Conservation (phyloP, 2,329 filamentous ascomycete genomes). For the Aspergillus neotritici region DNA sequence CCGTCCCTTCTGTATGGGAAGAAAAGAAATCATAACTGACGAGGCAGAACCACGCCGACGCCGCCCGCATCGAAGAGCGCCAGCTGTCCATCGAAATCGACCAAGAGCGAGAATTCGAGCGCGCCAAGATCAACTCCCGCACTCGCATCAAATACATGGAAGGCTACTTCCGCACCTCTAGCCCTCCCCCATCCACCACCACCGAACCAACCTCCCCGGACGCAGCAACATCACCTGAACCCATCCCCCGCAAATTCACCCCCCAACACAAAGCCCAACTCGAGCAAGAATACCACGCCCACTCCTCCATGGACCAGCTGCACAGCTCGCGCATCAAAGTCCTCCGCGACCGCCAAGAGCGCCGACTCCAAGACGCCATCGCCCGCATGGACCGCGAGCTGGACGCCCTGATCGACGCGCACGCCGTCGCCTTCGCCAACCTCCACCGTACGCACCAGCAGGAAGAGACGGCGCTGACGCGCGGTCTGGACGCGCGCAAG, state of each 20-base stretch:
- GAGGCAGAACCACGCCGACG: constrained; percentile 32
- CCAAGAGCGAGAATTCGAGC: constrained; percentile 40
- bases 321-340: constrained; percentile 44
- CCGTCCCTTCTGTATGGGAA: not conserved
- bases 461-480: constrained; percentile 27
- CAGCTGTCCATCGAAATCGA: constrained; percentile 43
- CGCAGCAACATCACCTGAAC: constrained; percentile 14
- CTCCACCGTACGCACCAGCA: constrained; percentile 33
- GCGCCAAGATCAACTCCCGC: constrained; percentile 38
- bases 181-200: constrained; percentile 26
- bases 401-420: constrained; percentile 28
- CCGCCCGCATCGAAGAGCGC: constrained; percentile 37
- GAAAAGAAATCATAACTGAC: not conserved
- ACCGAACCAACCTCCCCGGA: constrained; percentile 17
- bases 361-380: constrained; percentile 35
- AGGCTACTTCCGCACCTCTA: constrained; percentile 40
- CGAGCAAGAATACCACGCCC: constrained; percentile 40
- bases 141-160: constrained; percentile 46
- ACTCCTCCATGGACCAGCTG: constrained; percentile 40
- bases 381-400: constrained; percentile 37
- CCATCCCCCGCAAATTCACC: constrained; percentile 33
- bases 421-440: constrained; percentile 27
- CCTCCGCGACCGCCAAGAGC: constrained; percentile 42
- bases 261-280: constrained; percentile 40
- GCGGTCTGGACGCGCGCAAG: constrained; percentile 32